Conservation (phyloP, 441 rosid species). For the Raphanus hybrid region DNA sequence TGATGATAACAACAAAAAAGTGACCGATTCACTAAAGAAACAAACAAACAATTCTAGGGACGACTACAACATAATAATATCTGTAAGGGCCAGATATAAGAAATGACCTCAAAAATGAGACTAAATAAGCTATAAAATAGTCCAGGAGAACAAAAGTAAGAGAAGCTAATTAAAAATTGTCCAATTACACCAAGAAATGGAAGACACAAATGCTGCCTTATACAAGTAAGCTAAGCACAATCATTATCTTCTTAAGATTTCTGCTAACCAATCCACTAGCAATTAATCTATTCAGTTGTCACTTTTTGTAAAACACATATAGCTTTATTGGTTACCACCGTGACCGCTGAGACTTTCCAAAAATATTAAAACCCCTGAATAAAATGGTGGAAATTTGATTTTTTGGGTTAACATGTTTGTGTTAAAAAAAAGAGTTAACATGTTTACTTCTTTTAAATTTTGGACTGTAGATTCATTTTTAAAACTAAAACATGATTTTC, state of each 20-base stretch:
- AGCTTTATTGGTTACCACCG: too few species aligned
- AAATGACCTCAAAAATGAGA: conserved; percentile 14
- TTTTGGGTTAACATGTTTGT: too few species aligned
- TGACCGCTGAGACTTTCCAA: too few species aligned
- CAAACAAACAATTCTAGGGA: conserved; percentile 8
- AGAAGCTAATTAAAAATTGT: neutral
- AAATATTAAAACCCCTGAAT: too few species aligned
- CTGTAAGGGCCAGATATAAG: conserved; percentile 32
- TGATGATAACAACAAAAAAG: neutral
- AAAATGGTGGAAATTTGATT: too few species aligned
- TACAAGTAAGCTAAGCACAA: conserved; percentile 16
- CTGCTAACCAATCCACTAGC: conserved; percentile 31
- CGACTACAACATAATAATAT: conserved; percentile 17
- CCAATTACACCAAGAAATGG: conserved; percentile 22
- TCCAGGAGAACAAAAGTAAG: conserved; percentile 7
- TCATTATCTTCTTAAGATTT: conserved; percentile 26
- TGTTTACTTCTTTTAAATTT: too few species aligned
- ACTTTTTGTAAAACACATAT: neutral
- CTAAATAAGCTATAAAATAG: conserved; percentile 16
- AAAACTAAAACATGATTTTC: too few species aligned
- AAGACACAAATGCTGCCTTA: conserved; percentile 24
- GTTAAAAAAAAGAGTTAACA: too few species aligned
- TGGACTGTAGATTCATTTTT: too few species aligned
- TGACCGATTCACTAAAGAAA: neutral
- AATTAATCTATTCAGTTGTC: conserved; percentile 10